Evolutionary conservation across 2,329 filamentous ascomycete species (phyloP), one percentile per base, ranked within the genome.

Genomic region (Xenosphaeropsis pyriputrescens): DNA sequence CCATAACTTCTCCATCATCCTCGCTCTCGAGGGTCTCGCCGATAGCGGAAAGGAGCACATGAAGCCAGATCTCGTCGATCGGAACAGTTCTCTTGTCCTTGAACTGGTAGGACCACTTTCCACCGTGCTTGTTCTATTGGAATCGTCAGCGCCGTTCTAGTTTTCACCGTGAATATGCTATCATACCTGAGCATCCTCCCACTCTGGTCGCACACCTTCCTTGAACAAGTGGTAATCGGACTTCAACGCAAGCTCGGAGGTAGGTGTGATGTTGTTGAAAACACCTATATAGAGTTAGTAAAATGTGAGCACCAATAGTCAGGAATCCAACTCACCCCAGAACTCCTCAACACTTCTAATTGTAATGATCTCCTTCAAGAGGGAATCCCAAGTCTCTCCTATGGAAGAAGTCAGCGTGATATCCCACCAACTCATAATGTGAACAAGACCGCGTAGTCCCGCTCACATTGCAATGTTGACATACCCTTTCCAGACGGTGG

Each of bases 181-280:
- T 26, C 22, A 26, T 26, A 26, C 22, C 22, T 96, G 86, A 18
- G 76, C 71, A 59, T 98, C 91, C 63, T 98, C 91, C 91, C 91
- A 98, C 65, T 98, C 93, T 29, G 91, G 91, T 46, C 91, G 85
- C 45, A 98, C 85, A 47, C 88, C 88, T 52, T 80, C 81, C 71
- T 98, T 98, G 81, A 98, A 98, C 33, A 98, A 82, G 58, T 98
- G 93, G 67, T 98, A 98, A 62, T 98, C 91, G 56, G 91, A 94
- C 70, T 98, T 98, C 57, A 93, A 78, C 33, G 88, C 85, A 32
- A 98, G 79, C 54, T 96, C 86, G 50, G 89, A 95, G 51, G 93
- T 89, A 32, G 88, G 81, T 36, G 89, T 85, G 59, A 98, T 95
- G 63, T 98, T 98, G 73, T 98, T 98, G 93, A 98, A 50, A 36